Evolutionary conservation across 2,329 filamentous ascomycete genomes (phyloP).

Genomic region (Colletotrichum phormii): DNA sequence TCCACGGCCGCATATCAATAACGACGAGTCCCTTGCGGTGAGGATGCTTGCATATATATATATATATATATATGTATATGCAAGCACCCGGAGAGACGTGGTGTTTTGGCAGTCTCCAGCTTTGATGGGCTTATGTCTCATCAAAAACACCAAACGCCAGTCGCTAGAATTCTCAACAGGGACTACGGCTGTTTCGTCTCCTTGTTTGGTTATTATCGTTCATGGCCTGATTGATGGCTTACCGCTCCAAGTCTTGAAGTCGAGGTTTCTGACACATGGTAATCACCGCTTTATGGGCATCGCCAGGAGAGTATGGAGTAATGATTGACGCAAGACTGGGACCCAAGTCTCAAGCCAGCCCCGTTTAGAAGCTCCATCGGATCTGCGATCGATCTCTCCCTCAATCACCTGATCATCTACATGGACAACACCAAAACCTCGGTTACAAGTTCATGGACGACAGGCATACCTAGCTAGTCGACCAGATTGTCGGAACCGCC

Average conservation of each 20-base stretch:
- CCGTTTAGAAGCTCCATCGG: slow-evolving; percentile 5
- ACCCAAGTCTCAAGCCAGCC: slow-evolving; percentile 7
- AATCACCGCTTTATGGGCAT: neutral
- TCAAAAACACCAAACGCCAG: neutral
- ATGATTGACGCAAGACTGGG: neutral
- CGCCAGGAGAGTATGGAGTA: neutral
- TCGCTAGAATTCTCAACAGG: neutral
- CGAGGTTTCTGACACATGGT: neutral
- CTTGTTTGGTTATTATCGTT: neutral
- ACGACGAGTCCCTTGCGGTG: slow-evolving; percentile 17
- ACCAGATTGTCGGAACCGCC: slow-evolving; percentile 30
- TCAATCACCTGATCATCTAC: slow-evolving; percentile 24
- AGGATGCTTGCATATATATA: slow-evolving; percentile 23
- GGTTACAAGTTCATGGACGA: slow-evolving; percentile 21
- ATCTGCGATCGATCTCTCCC: slow-evolving; percentile 28
- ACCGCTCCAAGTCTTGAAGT: neutral
- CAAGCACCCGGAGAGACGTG: slow-evolving; percentile 11
- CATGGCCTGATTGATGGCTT: slow-evolving; percentile 5
- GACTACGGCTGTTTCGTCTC: neutral
- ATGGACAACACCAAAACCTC: slow-evolving; percentile 21
- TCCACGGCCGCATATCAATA: neutral
- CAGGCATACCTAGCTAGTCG: slow-evolving; percentile 32
- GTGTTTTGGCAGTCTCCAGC: neutral
- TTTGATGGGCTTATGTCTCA: neutral
- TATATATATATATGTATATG: too few species aligned